A percentile compares a stretch with the other conserved stretches of the same genome.
Evolutionary conservation across 306 rosid genomes (phyloP).

Genomic region (Biancaea sappan): DNA sequence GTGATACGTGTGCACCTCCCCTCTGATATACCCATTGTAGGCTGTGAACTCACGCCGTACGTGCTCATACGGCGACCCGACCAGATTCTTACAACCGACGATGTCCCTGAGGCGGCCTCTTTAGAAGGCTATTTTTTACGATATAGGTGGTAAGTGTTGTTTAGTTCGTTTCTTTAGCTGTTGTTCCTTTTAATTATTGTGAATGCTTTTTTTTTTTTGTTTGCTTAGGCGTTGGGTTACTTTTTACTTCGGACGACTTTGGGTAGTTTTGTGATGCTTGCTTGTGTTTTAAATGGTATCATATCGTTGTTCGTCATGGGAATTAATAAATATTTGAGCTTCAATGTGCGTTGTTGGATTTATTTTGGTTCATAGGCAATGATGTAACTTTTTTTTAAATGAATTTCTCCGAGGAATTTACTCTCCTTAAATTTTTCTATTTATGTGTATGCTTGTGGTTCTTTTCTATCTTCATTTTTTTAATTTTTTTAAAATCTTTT

Average conservation of each 20-base stretch:
- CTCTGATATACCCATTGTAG: constrained; percentile 96
- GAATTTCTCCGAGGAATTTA: not conserved
- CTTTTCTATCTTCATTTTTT: not conserved
- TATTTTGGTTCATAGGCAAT: not conserved
- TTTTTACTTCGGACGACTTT: not conserved
- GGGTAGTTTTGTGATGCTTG: not conserved
- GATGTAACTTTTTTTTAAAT: not conserved
- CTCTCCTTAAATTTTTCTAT: not conserved
- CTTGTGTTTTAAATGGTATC: not conserved
- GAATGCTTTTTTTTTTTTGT: not conserved
- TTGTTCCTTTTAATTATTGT: not conserved
- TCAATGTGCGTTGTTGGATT: not conserved
- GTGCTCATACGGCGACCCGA: constrained; percentile 85
- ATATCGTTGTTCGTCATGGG: not conserved
- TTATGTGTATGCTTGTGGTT: not conserved
- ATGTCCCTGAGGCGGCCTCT: constrained; percentile 77
- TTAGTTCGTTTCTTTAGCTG: not conserved
- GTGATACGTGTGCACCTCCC: constrained; percentile 97
- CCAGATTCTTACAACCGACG: constrained; percentile 55
- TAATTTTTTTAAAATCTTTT: not conserved
- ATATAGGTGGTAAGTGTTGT: constrained; percentile 77
- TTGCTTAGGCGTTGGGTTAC: not conserved
- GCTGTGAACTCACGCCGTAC: constrained; percentile 95
- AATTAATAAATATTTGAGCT: not conserved
- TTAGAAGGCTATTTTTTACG: constrained; percentile 84